Conservation (phyloP, 805 yeast species). For the Trichomonascus vanleenenianus region DNA sequence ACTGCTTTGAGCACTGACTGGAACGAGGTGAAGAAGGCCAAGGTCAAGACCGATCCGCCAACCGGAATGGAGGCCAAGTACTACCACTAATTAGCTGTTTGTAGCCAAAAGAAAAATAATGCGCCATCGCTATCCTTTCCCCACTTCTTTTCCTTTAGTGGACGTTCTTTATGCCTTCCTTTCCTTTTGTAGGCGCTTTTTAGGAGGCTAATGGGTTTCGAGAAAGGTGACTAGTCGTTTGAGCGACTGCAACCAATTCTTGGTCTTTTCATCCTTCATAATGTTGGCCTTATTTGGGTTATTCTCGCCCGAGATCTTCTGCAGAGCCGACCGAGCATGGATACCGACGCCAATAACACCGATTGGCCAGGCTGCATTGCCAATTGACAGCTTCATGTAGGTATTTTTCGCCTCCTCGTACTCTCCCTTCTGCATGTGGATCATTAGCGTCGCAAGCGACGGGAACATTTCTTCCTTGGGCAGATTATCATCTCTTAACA, state of each 20-base stretch:
- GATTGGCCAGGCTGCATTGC: conserved; percentile 89
- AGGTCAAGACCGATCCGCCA: conserved; percentile 65
- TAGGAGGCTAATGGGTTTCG: conserved; percentile 22
- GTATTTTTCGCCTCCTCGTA: conserved; percentile 52
- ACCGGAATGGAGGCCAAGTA: conserved; percentile 58
- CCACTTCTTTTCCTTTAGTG: background rate
- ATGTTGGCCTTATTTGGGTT: conserved; percentile 29
- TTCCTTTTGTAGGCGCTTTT: background rate
- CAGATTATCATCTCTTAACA: conserved; percentile 40
- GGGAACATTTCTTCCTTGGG: conserved; percentile 35
- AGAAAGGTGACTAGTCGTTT: conserved; percentile 63
- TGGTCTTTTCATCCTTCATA: conserved; percentile 67
- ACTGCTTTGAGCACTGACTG: conserved; percentile 91
- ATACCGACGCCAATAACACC: conserved; percentile 76
- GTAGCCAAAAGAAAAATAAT: background rate
- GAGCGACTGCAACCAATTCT: conserved; percentile 68
- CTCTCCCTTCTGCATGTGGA: conserved; percentile 49
- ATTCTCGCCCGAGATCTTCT: conserved; percentile 45
- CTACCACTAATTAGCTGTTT: conserved; percentile 19
- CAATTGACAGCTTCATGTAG: conserved; percentile 70
- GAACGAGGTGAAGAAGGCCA: conserved; percentile 68
- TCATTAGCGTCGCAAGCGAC: conserved; percentile 51
- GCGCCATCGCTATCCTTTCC: background rate
- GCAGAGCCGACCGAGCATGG: conserved; percentile 62
- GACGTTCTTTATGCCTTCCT: background rate